phyloP scores from a whole-genome alignment of 352 stramenopile genomes.

The Phytophthora lateralis region DNA sequence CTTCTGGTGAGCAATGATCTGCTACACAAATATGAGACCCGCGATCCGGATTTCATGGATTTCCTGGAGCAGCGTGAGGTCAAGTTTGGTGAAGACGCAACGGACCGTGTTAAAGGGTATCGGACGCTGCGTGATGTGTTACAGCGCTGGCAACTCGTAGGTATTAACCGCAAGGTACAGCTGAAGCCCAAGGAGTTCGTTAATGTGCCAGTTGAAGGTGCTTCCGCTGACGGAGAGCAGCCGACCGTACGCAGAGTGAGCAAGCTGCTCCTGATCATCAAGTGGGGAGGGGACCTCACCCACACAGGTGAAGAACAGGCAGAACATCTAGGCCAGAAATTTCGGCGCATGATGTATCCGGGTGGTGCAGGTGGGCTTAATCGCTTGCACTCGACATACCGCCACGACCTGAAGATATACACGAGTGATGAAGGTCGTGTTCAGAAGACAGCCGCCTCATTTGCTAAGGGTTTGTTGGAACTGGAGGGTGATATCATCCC shows the following conservation, averaged over 20 bases:
- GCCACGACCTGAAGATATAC: slow-evolving; percentile 99
- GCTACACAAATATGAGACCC: slow-evolving; percentile 66
- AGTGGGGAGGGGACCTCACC: slow-evolving; percentile 99
- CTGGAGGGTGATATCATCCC: slow-evolving; percentile 99
- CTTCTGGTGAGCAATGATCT: slow-evolving; percentile 81
- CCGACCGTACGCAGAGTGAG: slow-evolving; percentile 41
- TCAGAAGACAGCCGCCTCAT: slow-evolving; percentile 99
- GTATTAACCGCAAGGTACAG: slow-evolving; percentile 99
- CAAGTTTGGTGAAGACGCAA: slow-evolving; percentile 63
- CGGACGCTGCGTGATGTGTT: slow-evolving; percentile 94
- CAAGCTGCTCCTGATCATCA: slow-evolving; percentile 98
- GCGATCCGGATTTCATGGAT: slow-evolving; percentile 60
- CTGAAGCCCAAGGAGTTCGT: slow-evolving; percentile 81
- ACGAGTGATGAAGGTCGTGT: slow-evolving; percentile 99
- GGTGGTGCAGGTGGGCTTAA: slow-evolving; percentile 95
- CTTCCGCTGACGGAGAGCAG: slow-evolving; percentile 39
- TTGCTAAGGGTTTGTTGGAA: slow-evolving; percentile 98
- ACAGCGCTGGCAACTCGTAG: slow-evolving; percentile 95
- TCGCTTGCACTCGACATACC: slow-evolving; percentile 98
- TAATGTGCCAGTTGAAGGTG: slow-evolving; percentile 28
- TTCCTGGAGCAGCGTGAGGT: slow-evolving; percentile 72
- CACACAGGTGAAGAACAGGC: slow-evolving; percentile 97
- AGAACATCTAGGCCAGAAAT: slow-evolving; percentile 93
- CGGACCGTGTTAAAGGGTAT: slow-evolving; percentile 83
- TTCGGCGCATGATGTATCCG: slow-evolving; percentile 90